Evolutionary conservation across 129 eudicot genomes (phyloP).

Genomic region (Lonicera japonica): DNA sequence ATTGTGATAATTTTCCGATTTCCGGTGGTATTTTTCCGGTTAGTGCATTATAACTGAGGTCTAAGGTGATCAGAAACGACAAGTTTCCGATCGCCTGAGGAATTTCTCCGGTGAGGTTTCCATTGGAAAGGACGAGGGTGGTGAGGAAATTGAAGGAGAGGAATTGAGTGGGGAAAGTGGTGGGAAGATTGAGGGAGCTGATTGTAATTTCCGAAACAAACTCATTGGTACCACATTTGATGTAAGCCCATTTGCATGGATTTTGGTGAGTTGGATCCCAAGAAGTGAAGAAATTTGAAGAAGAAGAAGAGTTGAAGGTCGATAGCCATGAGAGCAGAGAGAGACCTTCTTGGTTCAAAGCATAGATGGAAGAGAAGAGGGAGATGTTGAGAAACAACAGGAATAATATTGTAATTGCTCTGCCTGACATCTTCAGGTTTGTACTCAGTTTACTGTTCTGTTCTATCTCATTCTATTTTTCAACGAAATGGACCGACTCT

Average conservation of each 20-base stretch:
- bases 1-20: conserved; percentile 30
- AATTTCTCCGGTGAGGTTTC: conserved; percentile 42
- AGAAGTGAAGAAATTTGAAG: conserved; percentile 35
- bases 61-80: conserved; percentile 29
- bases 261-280: conserved; percentile 32
- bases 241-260: conserved; percentile 53
- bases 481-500: too few relatives aligned
- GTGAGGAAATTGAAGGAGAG: conserved; percentile 36
- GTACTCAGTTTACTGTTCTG: conserved; percentile 19
- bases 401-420: conserved; percentile 11
- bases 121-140: conserved; percentile 31
- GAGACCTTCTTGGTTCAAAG: conserved; percentile 45
- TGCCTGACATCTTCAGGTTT: conserved; percentile 28
- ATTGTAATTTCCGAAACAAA: conserved; percentile 45
- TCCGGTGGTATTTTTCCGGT: conserved; percentile 39
- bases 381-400: conserved; percentile 26
- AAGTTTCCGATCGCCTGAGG: conserved; percentile 33
- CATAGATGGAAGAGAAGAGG: conserved; percentile 21
- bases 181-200: conserved; percentile 35
- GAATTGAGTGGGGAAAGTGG: conserved; percentile 34
- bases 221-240: conserved; percentile 34
- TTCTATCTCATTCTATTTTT: conserved; percentile 13
- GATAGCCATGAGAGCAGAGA: conserved; percentile 46
- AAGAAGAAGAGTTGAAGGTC: conserved; percentile 39
- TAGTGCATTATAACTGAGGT: conserved; percentile 46